Evolutionary conservation across 208 protist species (phyloP), one percentile per base, ranked within the genome.

Genomic region (Crithidia sp.): DNA sequence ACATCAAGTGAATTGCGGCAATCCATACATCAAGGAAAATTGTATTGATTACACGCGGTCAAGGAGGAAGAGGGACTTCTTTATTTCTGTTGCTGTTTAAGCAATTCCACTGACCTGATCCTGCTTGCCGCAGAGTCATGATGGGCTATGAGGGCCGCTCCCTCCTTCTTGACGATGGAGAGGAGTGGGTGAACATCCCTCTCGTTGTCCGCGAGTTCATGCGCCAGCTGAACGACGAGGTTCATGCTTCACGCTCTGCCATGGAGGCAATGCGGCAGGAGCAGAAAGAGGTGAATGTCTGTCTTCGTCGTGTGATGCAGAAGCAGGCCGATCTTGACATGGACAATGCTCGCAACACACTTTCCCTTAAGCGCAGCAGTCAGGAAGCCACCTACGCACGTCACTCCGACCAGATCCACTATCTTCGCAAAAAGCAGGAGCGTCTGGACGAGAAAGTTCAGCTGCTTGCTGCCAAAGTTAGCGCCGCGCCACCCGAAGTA

Each of bases 101-200:
- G 16, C 19, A 19, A 41, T 53, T 50, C 19, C 43, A 64, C 28
- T 49, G 12, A 14, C 45, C 9, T 13, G 12, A 13, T 13, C 19
- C 52, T 37, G 45, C 19, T 28, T 45, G n/a, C n/a, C 5, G 37
- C 36, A 36, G 61, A 14, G 45, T 41, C 9, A 85, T 85, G 81
- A 69, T 79, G 59, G 74, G 66, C 37, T 76, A 73, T 43, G 70
- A 71, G 13, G 55, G 68, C 47, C 52, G 72, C 17, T 65, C 70
- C 17, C 56, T 74, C 43, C 64, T 83, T 41, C 36, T 90, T 28
- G 83, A 87, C 40, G 79, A 88, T 71, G 82, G 81, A n/a, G 84
- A 90, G 40, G 88, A 92, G 64, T 95, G 90, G 90, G 73, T 88
- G 1, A 93, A 93, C 61, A 92, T 95, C 58, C 90, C 90, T 19